phyloP scores from a whole-genome alignment of 257 asterid species.

The Nicotiana knightiana region DNA sequence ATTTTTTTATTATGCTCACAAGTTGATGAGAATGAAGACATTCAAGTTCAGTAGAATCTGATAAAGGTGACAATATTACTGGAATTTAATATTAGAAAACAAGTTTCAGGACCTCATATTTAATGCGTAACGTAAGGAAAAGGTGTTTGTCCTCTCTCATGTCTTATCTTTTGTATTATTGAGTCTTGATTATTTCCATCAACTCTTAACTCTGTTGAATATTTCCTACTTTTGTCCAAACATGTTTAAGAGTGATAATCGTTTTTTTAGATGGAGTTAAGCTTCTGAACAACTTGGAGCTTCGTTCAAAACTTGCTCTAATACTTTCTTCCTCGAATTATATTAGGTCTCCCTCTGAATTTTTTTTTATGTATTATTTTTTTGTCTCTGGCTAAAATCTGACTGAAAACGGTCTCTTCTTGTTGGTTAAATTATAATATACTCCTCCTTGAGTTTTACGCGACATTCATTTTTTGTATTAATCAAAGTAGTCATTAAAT shows the following conservation, averaged over 20 bases:
- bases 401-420: neutral
- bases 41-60: constrained; percentile 52
- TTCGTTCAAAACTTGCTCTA: neutral
- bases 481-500: no score
- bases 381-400: neutral
- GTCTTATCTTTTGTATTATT: constrained; percentile 40
- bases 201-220: neutral
- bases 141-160: constrained; percentile 25
- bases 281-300: neutral
- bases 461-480: no score
- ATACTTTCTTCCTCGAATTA: neutral
- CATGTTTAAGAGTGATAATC: neutral
- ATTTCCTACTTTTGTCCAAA: neutral
- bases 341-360: neutral
- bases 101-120: constrained; percentile 10
- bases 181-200: neutral
- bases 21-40: constrained; percentile 69
- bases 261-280: neutral
- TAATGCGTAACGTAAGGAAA: neutral
- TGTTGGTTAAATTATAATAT: no score
- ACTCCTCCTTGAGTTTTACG: no score
- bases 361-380: neutral
- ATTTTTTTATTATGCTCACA: constrained; percentile 6
- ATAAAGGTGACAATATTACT: constrained; percentile 25
- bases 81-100: constrained; percentile 9